Conservation (phyloP, 1,139 yeast species). For the Candida sanyaensis region DNA sequence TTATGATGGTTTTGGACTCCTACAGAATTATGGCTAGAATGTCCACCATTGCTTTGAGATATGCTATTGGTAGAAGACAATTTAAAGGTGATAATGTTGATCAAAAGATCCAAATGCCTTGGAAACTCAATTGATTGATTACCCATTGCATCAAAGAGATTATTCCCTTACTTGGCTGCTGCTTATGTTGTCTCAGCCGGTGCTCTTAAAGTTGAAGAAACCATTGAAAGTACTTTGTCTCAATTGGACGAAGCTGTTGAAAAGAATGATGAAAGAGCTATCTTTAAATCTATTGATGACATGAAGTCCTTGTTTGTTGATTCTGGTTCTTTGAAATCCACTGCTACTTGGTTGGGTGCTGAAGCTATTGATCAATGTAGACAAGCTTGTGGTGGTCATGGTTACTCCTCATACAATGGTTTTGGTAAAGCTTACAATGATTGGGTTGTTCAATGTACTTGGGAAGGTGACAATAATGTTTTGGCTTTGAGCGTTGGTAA, state of each 20-base stretch:
- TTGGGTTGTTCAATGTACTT: conserved; percentile 54
- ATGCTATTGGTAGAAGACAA: conserved; percentile 49
- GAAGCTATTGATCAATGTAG: conserved; percentile 49
- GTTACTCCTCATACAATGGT: conserved; percentile 49
- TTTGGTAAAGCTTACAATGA: conserved; percentile 51
- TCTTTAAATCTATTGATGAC: conserved; percentile 39
- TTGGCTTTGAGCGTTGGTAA: conserved; percentile 50
- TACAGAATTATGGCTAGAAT: conserved; percentile 45
- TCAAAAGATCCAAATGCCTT: conserved; percentile 23
- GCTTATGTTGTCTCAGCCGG: conserved; percentile 45
- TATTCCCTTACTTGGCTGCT: conserved; percentile 46
- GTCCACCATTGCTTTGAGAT: conserved; percentile 45
- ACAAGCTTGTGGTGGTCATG: conserved; percentile 57
- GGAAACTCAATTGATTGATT: conserved; percentile 46
- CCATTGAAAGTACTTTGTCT: conserved; percentile 29
- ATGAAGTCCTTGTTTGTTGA: conserved; percentile 49
- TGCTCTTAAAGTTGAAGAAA: conserved; percentile 38
- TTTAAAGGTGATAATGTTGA: conserved; percentile 33
- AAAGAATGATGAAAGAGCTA: conserved; percentile 33
- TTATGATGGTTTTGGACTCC: conserved; percentile 46
- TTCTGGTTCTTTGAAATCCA: conserved; percentile 50
- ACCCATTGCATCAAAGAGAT: conserved; percentile 50
- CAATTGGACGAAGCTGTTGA: conserved; percentile 40
- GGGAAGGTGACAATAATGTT: conserved; percentile 57
- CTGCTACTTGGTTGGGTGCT: conserved; percentile 51